Base-by-base conservation (phyloP, 2,329 filamentous ascomycete species). In the Capronia americana region DNA sequence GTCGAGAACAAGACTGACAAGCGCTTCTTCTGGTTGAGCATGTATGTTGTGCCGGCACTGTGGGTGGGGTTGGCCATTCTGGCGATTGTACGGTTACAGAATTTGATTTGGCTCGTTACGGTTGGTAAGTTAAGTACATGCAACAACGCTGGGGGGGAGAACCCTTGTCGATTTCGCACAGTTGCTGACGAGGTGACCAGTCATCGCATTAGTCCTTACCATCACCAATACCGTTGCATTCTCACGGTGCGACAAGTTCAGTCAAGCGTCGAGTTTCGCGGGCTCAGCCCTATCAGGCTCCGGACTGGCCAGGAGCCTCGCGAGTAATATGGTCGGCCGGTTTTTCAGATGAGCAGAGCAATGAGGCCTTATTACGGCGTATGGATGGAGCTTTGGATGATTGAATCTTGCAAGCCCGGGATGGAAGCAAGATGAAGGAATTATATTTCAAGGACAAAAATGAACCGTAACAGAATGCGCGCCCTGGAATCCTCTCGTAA, bases 211-310 rank as follows among this genome's bases (percentile, higher is more conserved):
- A 38, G 75, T 82, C 20, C 72, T 84, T 53, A 84, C 82, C 0
- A 80, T 84, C 66, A 84, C 82, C 34, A 84, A 84, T 68, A 84
- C 82, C 0, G 74, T 83, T 46, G 82, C 82, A 5, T 84, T 84
- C 73, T 84, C 82, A 8, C 77, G 82, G 20, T 84, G 82, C 66
- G 82, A 84, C 69, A 80, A 80, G 60, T 84, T 84, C 71, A 82
- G 82, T 67, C 82, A 89, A 72, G 87, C 87, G 11, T 86, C 85
- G 44, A 85, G 79, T 57, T 83, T 85, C 68, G 85, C 86, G 6
- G 86, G 82, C 53, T 82, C 80, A 48, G 85, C 85, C 4, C 78
- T 88, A 61, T 80, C 82, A 7, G 85, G 85, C 53, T 81, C 84
- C 17, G 66, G 71, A n/a, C 57, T 74, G 11, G 72, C 70, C 4